Evolutionary conservation across 192 early-diverging fungal species (phyloP).

Genomic region (Pecoramyces ruminantium): DNA sequence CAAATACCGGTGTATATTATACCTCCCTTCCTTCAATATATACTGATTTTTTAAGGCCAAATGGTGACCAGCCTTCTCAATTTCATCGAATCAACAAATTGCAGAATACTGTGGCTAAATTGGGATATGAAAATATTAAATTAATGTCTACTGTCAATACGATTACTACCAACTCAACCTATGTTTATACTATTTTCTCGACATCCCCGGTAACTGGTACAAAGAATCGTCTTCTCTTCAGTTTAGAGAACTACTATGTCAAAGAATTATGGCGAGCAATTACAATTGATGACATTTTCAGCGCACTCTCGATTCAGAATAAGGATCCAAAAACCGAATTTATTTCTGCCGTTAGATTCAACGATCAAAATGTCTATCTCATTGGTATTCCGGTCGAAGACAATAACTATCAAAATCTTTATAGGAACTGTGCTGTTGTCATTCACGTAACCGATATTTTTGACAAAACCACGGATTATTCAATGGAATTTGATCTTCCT

Average conservation of each 20-base stretch:
- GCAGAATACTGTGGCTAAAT: neutral
- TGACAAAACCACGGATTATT: neutral
- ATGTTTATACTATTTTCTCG: neutral
- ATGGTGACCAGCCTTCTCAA: neutral
- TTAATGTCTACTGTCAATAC: neutral
- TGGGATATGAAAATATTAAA: neutral
- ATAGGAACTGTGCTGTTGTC: neutral
- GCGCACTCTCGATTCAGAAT: neutral
- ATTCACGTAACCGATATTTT: neutral
- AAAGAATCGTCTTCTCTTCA: neutral
- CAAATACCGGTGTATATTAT: neutral
- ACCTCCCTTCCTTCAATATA: neutral
- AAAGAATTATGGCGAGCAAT: neutral
- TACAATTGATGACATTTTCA: neutral
- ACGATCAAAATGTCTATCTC: neutral
- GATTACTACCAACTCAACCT: neutral
- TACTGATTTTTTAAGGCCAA: neutral
- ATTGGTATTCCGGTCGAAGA: neutral
- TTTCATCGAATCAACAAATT: neutral
- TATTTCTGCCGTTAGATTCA: neutral
- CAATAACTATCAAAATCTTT: neutral
- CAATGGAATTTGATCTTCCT: neutral
- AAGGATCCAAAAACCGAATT: neutral
- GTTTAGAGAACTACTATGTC: neutral
- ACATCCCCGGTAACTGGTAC: neutral